These are phyloP conservation scores for Saccharomyces mikatae DNA, from an alignment of 805 yeast genomes.

Conservation along the genomic window DNA sequence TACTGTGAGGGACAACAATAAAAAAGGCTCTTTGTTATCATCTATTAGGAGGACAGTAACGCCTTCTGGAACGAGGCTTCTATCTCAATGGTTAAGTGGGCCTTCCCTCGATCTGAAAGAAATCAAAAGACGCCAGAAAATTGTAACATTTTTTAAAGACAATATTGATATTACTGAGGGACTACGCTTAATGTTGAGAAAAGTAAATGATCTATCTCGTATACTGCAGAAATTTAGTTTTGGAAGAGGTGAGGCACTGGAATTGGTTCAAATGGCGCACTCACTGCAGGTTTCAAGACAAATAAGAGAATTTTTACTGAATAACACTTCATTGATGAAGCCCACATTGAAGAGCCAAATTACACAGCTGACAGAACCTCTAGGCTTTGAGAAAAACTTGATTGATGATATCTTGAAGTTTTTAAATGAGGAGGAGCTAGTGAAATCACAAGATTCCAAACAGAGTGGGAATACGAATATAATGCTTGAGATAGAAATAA, in stretches of 20 bases:
- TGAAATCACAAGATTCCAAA: slow-evolving; percentile 18
- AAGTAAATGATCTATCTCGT: slow-evolving; percentile 50
- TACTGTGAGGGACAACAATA: slow-evolving; percentile 48
- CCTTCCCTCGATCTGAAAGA: slow-evolving; percentile 59
- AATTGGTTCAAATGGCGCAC: slow-evolving; percentile 37
- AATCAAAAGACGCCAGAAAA: slow-evolving; percentile 47
- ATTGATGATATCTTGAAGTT: slow-evolving; percentile 37
- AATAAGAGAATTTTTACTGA: slow-evolving; percentile 18
- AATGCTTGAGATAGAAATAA: slow-evolving; percentile 3
- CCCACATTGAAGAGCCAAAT: slow-evolving; percentile 16
- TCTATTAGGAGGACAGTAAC: slow-evolving; percentile 70
- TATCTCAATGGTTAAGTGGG: slow-evolving; percentile 73
- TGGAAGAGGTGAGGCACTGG: slow-evolving; percentile 38
- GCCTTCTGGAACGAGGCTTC: slow-evolving; percentile 69
- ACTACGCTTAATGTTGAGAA: slow-evolving; percentile 33
- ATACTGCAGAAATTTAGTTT: slow-evolving; percentile 52
- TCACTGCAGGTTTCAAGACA: slow-evolving; percentile 33
- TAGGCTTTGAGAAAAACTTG: slow-evolving; percentile 35
- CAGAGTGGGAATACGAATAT: slow-evolving; percentile 8
- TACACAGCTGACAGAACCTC: slow-evolving; percentile 21
- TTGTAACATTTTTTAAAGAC: slow-evolving; percentile 38
- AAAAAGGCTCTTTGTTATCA: slow-evolving; percentile 64
- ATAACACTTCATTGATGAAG: slow-evolving; percentile 1
- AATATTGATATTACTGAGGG: slow-evolving; percentile 25
- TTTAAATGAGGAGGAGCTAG: slow-evolving; percentile 35